Percentiles rank a stretch among this genome's conserved stretches.
Evolutionary conservation across 2,329 filamentous ascomycete genomes (phyloP).

Genomic region (Nothomitra cinnamomea): DNA sequence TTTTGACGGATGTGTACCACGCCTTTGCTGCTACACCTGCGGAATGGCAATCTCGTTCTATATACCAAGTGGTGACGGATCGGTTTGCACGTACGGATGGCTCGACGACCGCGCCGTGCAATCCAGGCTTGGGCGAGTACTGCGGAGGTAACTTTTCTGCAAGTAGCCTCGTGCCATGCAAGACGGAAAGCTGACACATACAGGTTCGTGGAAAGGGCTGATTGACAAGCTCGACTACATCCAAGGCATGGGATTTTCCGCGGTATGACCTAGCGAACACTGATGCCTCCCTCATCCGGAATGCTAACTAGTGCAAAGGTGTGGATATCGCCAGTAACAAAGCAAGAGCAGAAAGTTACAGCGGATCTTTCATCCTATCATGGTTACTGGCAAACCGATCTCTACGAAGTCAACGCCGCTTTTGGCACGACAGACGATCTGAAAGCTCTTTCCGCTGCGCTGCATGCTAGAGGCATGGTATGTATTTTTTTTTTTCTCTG

Average conservation of each 20-base stretch:
- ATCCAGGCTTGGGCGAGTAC: constrained; percentile 14
- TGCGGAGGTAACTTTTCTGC: constrained; percentile 19
- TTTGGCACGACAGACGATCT: constrained; percentile 23
- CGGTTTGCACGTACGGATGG: constrained; percentile 16
- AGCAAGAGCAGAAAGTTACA: constrained; percentile 20
- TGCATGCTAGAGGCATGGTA: constrained; percentile 22
- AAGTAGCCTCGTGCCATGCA: not conserved
- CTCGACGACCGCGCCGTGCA: constrained; percentile 12
- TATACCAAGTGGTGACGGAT: constrained; percentile 12
- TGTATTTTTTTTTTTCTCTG: too few species aligned
- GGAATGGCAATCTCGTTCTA: not conserved
- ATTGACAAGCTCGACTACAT: constrained; percentile 27
- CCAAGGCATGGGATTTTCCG: constrained; percentile 10
- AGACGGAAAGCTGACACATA: not conserved
- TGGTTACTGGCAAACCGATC: constrained; percentile 27
- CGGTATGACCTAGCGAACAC: constrained; percentile 21
- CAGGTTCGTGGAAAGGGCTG: constrained; percentile 22
- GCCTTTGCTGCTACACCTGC: not conserved
- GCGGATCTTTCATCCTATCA: constrained; percentile 26
- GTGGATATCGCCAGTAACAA: constrained; percentile 29
- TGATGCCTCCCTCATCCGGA: too few species aligned
- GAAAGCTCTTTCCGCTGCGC: constrained; percentile 18
- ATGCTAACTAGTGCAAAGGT: not conserved
- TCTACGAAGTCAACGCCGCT: constrained; percentile 20
- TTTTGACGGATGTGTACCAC: not conserved